phyloP scores from a whole-genome alignment of 2,329 filamentous ascomycete genomes.

The Fusarium torreyae region DNA sequence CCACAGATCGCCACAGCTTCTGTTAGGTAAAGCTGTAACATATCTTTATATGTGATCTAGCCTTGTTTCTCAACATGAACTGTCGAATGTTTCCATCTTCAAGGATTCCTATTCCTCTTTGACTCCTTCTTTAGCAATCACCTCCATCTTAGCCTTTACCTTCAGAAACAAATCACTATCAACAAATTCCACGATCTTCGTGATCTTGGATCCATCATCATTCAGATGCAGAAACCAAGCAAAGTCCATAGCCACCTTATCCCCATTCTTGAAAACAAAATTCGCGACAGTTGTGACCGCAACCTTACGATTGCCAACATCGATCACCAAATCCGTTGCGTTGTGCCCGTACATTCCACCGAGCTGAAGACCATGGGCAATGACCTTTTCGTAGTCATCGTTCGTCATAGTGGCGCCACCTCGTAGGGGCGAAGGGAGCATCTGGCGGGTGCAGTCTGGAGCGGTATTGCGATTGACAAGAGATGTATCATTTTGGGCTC shows the following conservation, averaged over 20 bases:
- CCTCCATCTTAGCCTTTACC: neutral
- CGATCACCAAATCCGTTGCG: slow-evolving; percentile 19
- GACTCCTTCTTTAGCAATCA: neutral
- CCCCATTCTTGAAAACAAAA: slow-evolving; percentile 6
- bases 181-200: slow-evolving; percentile 36
- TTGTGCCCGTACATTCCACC: slow-evolving; percentile 9
- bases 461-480: slow-evolving; percentile 23
- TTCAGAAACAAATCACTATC: slow-evolving; percentile 13
- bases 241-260: slow-evolving; percentile 20
- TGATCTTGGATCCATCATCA: slow-evolving; percentile 20
- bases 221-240: slow-evolving; percentile 32
- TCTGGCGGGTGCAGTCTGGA: slow-evolving; percentile 11
- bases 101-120: neutral
- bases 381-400: slow-evolving; percentile 15
- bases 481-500: slow-evolving; percentile 4
- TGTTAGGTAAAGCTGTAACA: too few relatives aligned
- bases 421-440: slow-evolving; percentile 13
- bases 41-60: too few relatives aligned
- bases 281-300: slow-evolving; percentile 17
- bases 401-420: slow-evolving; percentile 20
- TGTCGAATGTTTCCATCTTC: too few relatives aligned
- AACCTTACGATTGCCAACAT: slow-evolving; percentile 16
- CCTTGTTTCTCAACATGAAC: too few relatives aligned
- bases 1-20: too few relatives aligned
- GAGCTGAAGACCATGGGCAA: slow-evolving; percentile 15